Evolutionary conservation across 495 filamentous ascomycete genomes (phyloP).

Genomic region (Physcia stellaris): DNA sequence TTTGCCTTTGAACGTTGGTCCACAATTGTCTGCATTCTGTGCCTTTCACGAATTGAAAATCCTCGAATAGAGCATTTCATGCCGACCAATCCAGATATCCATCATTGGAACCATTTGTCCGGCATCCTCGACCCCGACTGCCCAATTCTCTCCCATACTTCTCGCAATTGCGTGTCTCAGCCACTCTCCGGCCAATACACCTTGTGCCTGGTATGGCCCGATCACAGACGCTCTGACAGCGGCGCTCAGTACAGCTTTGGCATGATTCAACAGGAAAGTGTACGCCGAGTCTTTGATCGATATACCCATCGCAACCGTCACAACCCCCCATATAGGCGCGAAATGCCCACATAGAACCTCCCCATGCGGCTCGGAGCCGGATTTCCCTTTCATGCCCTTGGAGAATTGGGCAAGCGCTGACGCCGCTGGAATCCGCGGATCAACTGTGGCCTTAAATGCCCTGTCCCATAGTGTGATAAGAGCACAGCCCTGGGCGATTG

Average conservation of each 20-base stretch:
- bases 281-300: conserved; percentile 56
- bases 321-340: conserved; percentile 65
- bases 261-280: conserved; percentile 76
- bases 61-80: conserved; percentile 88
- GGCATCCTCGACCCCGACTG: conserved; percentile 61
- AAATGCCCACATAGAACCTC: conserved; percentile 47
- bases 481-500: conserved; percentile 70
- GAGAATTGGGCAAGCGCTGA: neutral
- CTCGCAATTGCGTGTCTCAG: conserved; percentile 47
- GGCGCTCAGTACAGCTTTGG: conserved; percentile 76
- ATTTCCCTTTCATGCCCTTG: neutral
- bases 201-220: conserved; percentile 88
- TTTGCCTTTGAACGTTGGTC: too few relatives aligned
- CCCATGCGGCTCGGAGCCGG: conserved; percentile 18
- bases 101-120: conserved; percentile 78
- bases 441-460: conserved; percentile 33
- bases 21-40: too few relatives aligned
- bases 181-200: conserved; percentile 52
- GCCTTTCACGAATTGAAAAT: conserved; percentile 91
- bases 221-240: conserved; percentile 79
- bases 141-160: conserved; percentile 33
- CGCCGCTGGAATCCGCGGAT: neutral
- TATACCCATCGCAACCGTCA: conserved; percentile 50
- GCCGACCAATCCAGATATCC: conserved; percentile 89
- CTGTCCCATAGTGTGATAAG: conserved; percentile 83